These are phyloP conservation scores for Chlorella vulgaris DNA, from an alignment of 139 green algal species.

Conservation along the genomic window DNA sequence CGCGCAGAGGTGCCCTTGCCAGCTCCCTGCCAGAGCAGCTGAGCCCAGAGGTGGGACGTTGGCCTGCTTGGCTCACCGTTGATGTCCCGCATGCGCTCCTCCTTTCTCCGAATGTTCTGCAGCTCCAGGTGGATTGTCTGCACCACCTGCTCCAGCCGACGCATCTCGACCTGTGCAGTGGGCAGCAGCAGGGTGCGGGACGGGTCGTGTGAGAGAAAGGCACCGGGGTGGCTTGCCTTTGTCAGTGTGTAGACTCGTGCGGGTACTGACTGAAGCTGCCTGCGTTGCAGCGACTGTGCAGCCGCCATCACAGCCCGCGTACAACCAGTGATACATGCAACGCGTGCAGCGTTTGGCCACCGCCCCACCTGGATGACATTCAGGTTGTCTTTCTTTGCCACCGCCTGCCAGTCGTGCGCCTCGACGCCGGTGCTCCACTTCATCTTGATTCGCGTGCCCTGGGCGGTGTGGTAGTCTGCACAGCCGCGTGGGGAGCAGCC, in stretches of 20 bases:
- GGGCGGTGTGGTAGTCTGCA: constrained; percentile 69
- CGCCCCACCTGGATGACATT: constrained; percentile 69
- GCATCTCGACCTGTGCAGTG: constrained; percentile 76
- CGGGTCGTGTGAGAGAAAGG: not conserved
- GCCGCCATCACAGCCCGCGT: too few species aligned
- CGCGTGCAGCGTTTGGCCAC: too few species aligned
- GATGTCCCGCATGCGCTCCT: constrained; percentile 91
- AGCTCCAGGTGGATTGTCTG: constrained; percentile 84
- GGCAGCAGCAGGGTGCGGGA: not conserved
- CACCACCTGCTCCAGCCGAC: constrained; percentile 66
- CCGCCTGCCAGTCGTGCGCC: constrained; percentile 84
- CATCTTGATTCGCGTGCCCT: constrained; percentile 73
- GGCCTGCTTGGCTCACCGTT: too few species aligned
- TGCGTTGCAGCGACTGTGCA: too few species aligned
- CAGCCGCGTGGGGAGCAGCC: not conserved
- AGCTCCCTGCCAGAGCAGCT: too few species aligned
- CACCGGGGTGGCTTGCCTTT: not conserved
- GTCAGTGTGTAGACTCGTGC: too few species aligned
- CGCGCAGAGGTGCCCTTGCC: not conserved
- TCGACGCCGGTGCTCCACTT: constrained; percentile 87
- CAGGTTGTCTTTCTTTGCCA: constrained; percentile 96
- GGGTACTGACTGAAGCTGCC: too few species aligned
- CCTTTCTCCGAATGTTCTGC: constrained; percentile 73
- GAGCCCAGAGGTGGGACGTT: too few species aligned
- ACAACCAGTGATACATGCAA: too few species aligned